Percentiles rank a stretch among this genome's conserved stretches.
Evolutionary conservation across 2,329 filamentous ascomycete genomes (phyloP).

Genomic region (Fusarium staphyleae): DNA sequence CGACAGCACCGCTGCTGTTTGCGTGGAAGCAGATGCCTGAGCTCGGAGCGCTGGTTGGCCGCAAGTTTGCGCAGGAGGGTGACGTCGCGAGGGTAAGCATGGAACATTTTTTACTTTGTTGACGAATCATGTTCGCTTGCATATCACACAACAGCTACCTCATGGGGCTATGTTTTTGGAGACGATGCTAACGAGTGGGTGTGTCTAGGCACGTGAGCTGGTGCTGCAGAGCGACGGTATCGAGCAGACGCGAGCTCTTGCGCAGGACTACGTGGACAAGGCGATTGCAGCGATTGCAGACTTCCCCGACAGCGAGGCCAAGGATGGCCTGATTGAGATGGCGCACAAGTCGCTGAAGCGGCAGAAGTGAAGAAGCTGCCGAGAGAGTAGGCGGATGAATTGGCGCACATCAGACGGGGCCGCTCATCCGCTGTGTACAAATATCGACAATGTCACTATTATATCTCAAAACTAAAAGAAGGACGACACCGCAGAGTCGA

Average conservation of each 20-base stretch:
- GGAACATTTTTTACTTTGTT: background rate
- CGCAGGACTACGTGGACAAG: slow-evolving; percentile 88
- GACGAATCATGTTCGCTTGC: slow-evolving; percentile 28
- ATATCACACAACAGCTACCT: background rate
- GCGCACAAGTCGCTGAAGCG: slow-evolving; percentile 89
- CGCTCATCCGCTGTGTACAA: slow-evolving; percentile 29
- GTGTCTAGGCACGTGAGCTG: slow-evolving; percentile 78
- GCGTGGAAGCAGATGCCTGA: slow-evolving; percentile 91
- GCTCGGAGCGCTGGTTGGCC: slow-evolving; percentile 85
- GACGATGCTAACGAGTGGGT: slow-evolving; percentile 34
- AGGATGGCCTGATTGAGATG: slow-evolving; percentile 91
- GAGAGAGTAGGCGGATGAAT: slow-evolving; percentile 14
- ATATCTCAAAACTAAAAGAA: slow-evolving; percentile 9
- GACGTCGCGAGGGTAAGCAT: slow-evolving; percentile 81
- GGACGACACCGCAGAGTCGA: slow-evolving; percentile 2
- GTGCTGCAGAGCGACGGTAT: slow-evolving; percentile 86
- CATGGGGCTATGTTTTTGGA: slow-evolving; percentile 3
- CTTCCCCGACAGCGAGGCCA: slow-evolving; percentile 95
- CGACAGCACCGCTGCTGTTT: slow-evolving; percentile 92
- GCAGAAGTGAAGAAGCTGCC: slow-evolving; percentile 69
- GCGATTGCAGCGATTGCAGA: slow-evolving; percentile 82
- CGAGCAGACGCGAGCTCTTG: slow-evolving; percentile 88
- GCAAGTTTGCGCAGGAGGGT: slow-evolving; percentile 84
- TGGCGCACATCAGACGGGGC: background rate
- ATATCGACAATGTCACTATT: slow-evolving; percentile 23